Percentiles rank a stretch among this genome's conserved stretches.
These are phyloP conservation scores for Exophiala mesophila DNA, from an alignment of 2,329 filamentous ascomycete genomes.

Conservation along the genomic window DNA sequence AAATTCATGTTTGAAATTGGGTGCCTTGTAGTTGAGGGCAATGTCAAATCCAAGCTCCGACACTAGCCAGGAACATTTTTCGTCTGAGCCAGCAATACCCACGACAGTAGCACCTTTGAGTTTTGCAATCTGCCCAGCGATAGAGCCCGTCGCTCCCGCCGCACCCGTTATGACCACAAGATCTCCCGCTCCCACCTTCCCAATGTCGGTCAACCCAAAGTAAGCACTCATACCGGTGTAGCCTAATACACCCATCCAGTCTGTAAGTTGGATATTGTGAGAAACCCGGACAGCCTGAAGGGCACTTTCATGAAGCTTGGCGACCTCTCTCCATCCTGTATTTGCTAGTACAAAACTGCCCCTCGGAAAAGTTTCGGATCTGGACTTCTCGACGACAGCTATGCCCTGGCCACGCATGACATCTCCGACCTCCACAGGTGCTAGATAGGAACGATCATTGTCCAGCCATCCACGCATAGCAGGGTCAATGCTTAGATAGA, in stretches of 20 bases:
- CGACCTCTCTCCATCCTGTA: conserved; percentile 39
- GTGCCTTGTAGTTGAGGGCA: conserved; percentile 60
- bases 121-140: conserved; percentile 18
- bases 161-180: conserved; percentile 72
- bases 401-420: conserved; percentile 36
- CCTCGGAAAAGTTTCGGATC: conserved; percentile 26
- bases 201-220: conserved; percentile 65
- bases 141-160: conserved; percentile 64
- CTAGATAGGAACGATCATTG: conserved; percentile 33
- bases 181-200: conserved; percentile 61
- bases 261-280: conserved; percentile 9
- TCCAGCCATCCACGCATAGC: conserved; percentile 50
- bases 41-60: conserved; percentile 62
- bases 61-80: conserved; percentile 64
- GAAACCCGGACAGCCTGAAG: conserved; percentile 1
- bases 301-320: conserved; percentile 32
- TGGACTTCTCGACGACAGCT: conserved; percentile 35
- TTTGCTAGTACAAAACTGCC: conserved; percentile 34
- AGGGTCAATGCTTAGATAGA: conserved; percentile 50
- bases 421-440: conserved; percentile 41
- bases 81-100: conserved; percentile 60
- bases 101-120: conserved; percentile 58
- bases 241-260: conserved; percentile 39
- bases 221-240: conserved; percentile 62
- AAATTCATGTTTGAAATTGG: conserved; percentile 49